Evolutionary conservation across 1,284 basidiomycete genomes (phyloP), one percentile per base, ranked within the genome.

Genomic region (Psilocybe mexicana): DNA sequence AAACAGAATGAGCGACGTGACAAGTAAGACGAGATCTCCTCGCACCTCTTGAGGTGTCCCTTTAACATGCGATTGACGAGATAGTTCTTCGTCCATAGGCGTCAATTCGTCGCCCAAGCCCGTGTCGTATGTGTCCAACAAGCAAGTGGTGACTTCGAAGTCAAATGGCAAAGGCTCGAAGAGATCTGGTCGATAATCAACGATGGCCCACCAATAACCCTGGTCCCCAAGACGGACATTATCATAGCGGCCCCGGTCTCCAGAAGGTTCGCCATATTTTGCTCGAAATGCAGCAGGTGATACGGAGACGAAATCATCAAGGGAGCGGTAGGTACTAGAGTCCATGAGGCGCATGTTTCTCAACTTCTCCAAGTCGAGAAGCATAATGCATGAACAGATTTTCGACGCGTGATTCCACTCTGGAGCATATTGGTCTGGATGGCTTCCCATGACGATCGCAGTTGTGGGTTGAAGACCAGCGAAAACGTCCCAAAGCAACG

Each of bases 141-240:
- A 67, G 62, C 79, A 80, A 61, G 75, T 79, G 24, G 79, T 76
- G 18, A 80, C 70, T 67, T 82, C 79, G 67, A 76, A 80, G 59
- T 79, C 79, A 63, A 70, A 78, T 59, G 69, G 70, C 52, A 81
- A 67, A 48, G 75, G 77, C 61, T 75, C 69, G 55, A 76, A 77
- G 7, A 80, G 62, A 28, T 78, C 75, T 6, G 69, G 70, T 36
- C 70, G 69, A 56, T 76, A 67, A 60, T 73, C 72, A 23, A 80
- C 74, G 60, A 82, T 79, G 43, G 79, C 79, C 78, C 79, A 82
- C 77, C 78, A 81, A 61, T 79, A 82, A 3, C 78, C 77, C 65
- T 82, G 79, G 66, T 81, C 80, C 48, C 79, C 79, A 24, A 82
- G 72, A 35, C 73, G 75, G 5, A 79, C 79, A 61, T 76, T 74